phyloP scores from a whole-genome alignment of 257 asterid genomes.

The Craterostigma plantagineum region DNA sequence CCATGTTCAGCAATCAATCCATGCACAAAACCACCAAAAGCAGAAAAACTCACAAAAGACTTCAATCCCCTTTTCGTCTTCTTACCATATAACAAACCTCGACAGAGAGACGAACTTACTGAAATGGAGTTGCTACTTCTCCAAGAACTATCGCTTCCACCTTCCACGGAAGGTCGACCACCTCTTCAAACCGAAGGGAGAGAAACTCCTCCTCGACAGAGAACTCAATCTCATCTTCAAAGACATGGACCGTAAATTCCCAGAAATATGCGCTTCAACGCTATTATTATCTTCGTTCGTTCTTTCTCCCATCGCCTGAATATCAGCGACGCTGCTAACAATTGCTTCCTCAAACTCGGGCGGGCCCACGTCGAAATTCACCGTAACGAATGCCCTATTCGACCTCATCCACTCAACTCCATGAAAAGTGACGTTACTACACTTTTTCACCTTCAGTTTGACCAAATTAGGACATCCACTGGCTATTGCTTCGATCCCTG shows the following conservation, averaged over 20 bases:
- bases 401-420: conserved; percentile 80
- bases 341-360: conserved; percentile 38
- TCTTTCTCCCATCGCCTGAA: conserved; percentile 6
- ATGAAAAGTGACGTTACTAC: conserved; percentile 63
- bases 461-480: conserved; percentile 80
- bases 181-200: conserved; percentile 50
- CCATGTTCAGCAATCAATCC: too few relatives aligned
- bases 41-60: too few relatives aligned
- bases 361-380: conserved; percentile 51
- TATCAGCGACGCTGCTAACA: conserved; percentile 21
- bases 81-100: too few relatives aligned
- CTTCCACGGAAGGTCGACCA: too few relatives aligned
- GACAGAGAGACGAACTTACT: too few relatives aligned
- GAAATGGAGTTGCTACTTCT: too few relatives aligned
- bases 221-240: conserved; percentile 54
- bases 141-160: too few relatives aligned
- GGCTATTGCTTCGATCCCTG: conserved; percentile 73
- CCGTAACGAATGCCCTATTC: conserved; percentile 38
- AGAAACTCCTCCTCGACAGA: conserved; percentile 37
- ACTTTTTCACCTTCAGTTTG: conserved; percentile 86
- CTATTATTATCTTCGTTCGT: conserved; percentile 13
- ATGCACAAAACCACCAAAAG: too few relatives aligned
- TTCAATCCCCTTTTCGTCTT: too few relatives aligned
- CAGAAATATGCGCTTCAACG: conserved; percentile 16
- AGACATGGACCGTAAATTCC: conserved; percentile 52